Evolutionary conservation across 768 basidiomycete genomes (phyloP).

Genomic region (Suillus occidentalis): DNA sequence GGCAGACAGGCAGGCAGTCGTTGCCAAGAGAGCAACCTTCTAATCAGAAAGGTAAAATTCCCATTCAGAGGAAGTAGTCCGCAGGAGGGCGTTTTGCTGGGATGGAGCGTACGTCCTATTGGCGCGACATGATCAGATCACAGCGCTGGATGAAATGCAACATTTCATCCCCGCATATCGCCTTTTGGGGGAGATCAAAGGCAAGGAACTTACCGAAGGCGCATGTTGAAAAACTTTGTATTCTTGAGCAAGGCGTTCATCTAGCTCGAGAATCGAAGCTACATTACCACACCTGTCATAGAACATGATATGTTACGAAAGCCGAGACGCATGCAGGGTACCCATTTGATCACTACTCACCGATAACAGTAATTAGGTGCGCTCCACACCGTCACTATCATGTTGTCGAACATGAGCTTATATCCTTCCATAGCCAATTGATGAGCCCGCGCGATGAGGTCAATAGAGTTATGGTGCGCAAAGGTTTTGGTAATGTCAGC

Average conservation of each 20-base stretch:
- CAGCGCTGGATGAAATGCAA: conserved; percentile 9
- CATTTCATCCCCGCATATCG: conserved; percentile 12
- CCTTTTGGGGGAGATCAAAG: conserved; percentile 7
- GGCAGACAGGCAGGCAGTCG: conserved; percentile 8
- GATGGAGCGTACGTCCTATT: conserved; percentile 76
- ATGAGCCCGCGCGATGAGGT: conserved; percentile 95
- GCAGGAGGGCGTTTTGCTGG: conserved; percentile 84
- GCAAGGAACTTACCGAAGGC: conserved; percentile 59
- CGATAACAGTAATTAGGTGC: conserved; percentile 98
- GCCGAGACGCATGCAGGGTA: conserved; percentile 16
- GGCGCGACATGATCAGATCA: conserved; percentile 7
- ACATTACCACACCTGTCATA: conserved; percentile 85
- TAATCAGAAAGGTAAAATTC: conserved; percentile 17
- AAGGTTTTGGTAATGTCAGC: conserved; percentile 89
- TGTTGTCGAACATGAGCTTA: conserved; percentile 95
- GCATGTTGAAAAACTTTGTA: conserved; percentile 96
- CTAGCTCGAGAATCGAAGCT: conserved; percentile 90
- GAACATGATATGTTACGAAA: conserved; percentile 19
- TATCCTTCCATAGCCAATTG: conserved; percentile 98
- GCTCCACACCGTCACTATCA: conserved; percentile 97
- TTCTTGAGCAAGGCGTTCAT: conserved; percentile 90
- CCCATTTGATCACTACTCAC: conserved; percentile 44
- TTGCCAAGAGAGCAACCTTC: conserved; percentile 9
- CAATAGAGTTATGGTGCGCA: conserved; percentile 87
- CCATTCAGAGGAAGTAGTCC: conserved; percentile 74